A percentile compares a stretch with the other conserved stretches of the same genome.
phyloP scores from a whole-genome alignment of 2,329 filamentous ascomycete species.

The Cadophora malorum region DNA sequence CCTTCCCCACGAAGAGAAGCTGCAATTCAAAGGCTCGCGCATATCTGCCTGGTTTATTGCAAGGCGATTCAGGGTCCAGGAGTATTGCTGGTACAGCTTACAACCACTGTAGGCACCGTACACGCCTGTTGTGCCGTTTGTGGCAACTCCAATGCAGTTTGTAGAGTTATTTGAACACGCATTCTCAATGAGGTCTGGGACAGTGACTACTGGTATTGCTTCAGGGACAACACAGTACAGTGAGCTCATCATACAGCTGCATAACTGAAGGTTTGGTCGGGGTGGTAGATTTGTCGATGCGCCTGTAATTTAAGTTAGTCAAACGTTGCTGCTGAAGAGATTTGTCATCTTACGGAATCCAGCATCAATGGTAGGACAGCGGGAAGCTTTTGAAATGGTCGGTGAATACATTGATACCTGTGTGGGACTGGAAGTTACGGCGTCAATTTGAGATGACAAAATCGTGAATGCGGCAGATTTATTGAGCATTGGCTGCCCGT shows the following conservation, averaged over 20 bases:
- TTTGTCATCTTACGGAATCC: background rate
- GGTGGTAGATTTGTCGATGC: conserved; percentile 10
- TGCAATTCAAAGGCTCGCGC: background rate
- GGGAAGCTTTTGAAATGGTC: background rate
- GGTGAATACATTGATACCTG: background rate
- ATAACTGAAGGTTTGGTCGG: background rate
- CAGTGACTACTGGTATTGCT: background rate
- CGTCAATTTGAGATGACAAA: background rate
- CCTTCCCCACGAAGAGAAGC: conserved; percentile 1
- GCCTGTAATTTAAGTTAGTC: background rate
- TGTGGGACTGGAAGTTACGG: background rate
- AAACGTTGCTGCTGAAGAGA: background rate
- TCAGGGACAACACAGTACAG: conserved; percentile 1
- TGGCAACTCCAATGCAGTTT: conserved; percentile 3
- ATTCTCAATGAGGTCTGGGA: background rate
- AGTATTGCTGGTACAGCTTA: conserved; percentile 4
- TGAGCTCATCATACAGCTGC: conserved; percentile 19
- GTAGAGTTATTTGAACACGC: background rate
- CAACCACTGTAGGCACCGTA: conserved; percentile 18
- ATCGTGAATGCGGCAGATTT: background rate
- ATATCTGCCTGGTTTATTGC: background rate
- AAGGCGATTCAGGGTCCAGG: conserved; percentile 12
- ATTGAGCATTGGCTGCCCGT: background rate
- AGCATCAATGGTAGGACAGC: conserved; percentile 7
- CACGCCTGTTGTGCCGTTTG: background rate